These are phyloP conservation scores for Radiomyces spectabilis DNA, from an alignment of 192 early-diverging fungal genomes.

Conservation along the genomic window DNA sequence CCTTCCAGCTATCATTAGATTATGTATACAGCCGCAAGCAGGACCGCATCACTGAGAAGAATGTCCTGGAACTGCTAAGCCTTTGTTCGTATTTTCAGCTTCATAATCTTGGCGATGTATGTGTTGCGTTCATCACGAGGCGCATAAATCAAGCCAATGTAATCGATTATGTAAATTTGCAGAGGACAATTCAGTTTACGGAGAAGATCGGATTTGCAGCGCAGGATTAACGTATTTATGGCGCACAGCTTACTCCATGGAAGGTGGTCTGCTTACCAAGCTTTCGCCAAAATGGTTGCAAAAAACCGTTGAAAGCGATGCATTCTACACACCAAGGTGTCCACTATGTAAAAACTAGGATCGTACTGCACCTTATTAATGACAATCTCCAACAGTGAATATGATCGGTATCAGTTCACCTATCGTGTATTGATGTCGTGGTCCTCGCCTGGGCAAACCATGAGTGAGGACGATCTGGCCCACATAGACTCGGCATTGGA, in stretches of 20 bases:
- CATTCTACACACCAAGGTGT: conserved; percentile 48
- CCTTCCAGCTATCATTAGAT: conserved; percentile 42
- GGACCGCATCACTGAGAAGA: conserved; percentile 22
- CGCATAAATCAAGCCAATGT: conserved; percentile 25
- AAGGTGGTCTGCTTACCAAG: conserved; percentile 22
- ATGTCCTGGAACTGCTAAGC: conserved; percentile 38
- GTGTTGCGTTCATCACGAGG: conserved; percentile 22
- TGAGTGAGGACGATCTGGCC: conserved; percentile 8
- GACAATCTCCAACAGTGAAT: conserved; percentile 29
- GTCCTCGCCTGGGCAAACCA: neutral
- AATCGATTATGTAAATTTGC: conserved; percentile 36
- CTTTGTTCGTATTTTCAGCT: conserved; percentile 41
- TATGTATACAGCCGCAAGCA: conserved; percentile 41
- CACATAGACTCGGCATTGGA: conserved; percentile 13
- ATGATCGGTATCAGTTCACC: conserved; percentile 42
- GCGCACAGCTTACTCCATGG: conserved; percentile 38
- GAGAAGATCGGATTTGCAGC: conserved; percentile 34
- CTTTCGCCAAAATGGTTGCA: conserved; percentile 38
- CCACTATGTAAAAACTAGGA: neutral
- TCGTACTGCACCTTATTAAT: neutral
- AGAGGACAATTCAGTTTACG: conserved; percentile 29
- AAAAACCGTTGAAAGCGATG: conserved; percentile 36
- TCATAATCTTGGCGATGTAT: conserved; percentile 34
- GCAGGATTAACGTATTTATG: conserved; percentile 45
- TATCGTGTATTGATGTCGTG: neutral